Base-by-base conservation (phyloP, 2,329 filamentous ascomycete genomes). In the Ophiostoma montium region DNA sequence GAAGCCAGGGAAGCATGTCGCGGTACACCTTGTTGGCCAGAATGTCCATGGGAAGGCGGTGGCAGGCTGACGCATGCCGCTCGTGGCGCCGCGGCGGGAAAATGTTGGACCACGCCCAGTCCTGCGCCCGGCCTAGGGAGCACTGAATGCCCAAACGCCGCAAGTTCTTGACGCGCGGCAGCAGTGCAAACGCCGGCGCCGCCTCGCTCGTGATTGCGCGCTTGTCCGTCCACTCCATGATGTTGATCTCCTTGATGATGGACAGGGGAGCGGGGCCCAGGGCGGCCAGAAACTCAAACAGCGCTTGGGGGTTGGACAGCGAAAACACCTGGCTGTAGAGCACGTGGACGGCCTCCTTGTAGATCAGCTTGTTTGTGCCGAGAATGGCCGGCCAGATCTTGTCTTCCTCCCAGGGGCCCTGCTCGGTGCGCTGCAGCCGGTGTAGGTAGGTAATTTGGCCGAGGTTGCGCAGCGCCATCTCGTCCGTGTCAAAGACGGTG, bases 81-180 rank as follows among this genome's bases (percentile, higher is more conserved):
- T 43, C 44, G 2, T 36, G 3, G 18, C 12, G n/a, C 11, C 45
- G 44, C n/a, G 32, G 13, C 5, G 49, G 38, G 19, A 51, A 44
- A 6, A 51, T 44, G 11, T 45, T 44, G 5, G 23, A 6, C 49
- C 49, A 51, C 13, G 49, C 49, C 49, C 45, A 51, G 45, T 51
- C 39, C 23, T 27, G 23, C 5, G 39, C 18, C 6, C 33, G 3
- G 3, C 49, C 49, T 7, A 51, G 12, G 11, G 32, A 15, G 38
- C 45, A 47, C 11, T 10, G 10, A 5, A 50, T 32, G 8, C 11
- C 16, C 38, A 50, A 32, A 13, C 16, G 19, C 19, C 18, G 15
- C 12, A 50, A 33, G 13, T 45, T 44, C n/a, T 16, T 4, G 2
- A 47, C 21, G 15, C 21, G 21, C 1, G n/a, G 5, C 13, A 50